Evolutionary conservation across 192 early-diverging fungal genomes (phyloP), one percentile per base, ranked within the genome.

Genomic region (Haplosporangium gracile): DNA sequence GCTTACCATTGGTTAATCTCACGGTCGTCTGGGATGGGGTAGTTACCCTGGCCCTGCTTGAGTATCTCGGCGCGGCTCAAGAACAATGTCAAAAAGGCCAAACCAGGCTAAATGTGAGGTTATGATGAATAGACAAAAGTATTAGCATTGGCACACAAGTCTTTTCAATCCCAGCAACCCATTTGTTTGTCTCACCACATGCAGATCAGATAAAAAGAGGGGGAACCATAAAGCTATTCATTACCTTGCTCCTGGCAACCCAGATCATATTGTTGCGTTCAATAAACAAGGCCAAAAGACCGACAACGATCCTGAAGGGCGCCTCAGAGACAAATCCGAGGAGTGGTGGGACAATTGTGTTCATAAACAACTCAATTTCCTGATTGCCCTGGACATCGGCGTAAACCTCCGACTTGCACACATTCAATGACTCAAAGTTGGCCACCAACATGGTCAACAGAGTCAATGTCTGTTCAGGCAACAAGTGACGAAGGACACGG

Each of bases 71-170:
- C 96, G 40, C 98, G 94, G 38, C 94, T 94, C 72, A 99, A 89
- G 36, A 99, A 92, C 88, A 99, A 91, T 0, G 97, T 97, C 88
- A 99, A 90, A 69, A 98, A 93, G 5, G 95, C 95, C 78, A 99
- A 90, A 15, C 97, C 98, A 45, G 94, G 93, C 88, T 90, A 80
- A 29, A 24, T 29, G 20, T 65, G 60, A 32, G 29, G 60, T 65
- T 26, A 65, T 65, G 60, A 65, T 29, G 60, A 32, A 65, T 65
- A 65, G 60, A 16, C 65, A 68, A 73, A 73, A 73, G 29, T 73
- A 43, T 38, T 65, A 65, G 29, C 29, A 65, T 32, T 2, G 72
- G 42, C 22, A 29, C 9, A 18, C 1, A 11, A 38, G 16, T 2
- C 24, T 40, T 22, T 40, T 70, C 24, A 42, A 70, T 22, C 6